Conservation (phyloP, 257 asterid genomes). For the Solanum bulbocastanum region DNA sequence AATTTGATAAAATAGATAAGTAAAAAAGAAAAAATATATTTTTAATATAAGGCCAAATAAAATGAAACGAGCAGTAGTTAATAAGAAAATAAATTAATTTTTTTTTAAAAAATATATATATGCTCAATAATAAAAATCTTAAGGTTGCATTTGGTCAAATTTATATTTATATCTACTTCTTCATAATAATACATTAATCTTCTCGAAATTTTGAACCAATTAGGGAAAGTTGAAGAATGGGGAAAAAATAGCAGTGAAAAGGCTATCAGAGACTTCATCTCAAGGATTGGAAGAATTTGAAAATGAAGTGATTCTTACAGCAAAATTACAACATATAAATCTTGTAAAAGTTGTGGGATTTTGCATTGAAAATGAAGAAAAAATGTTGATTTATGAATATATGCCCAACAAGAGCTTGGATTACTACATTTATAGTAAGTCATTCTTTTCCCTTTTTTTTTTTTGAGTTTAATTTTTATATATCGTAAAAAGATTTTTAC, state of each 20-base stretch:
- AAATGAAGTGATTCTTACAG: constrained; percentile 7
- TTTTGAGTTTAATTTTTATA: neutral
- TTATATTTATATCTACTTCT: no score
- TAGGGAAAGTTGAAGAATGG: neutral
- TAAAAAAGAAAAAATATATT: no score
- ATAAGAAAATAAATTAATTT: no score
- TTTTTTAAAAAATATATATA: no score
- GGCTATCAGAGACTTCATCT: neutral
- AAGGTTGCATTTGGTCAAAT: no score
- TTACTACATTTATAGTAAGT: constrained; percentile 8
- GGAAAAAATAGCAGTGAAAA: neutral
- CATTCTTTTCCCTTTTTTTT: neutral
- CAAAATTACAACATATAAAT: constrained; percentile 8
- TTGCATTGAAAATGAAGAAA: constrained; percentile 12
- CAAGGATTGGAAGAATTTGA: constrained; percentile 7
- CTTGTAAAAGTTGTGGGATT: constrained; percentile 10
- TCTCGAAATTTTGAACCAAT: no score
- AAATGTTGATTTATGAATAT: constrained; percentile 12
- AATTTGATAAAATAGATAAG: no score
- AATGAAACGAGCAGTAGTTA: no score
- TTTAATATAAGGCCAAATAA: no score
- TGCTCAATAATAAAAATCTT: no score
- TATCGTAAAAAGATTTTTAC: neutral
- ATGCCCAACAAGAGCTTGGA: constrained; percentile 17
- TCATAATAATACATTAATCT: no score